These are phyloP conservation scores for Nicotiana otophora DNA, from an alignment of 257 asterid species.

Conservation along the genomic window DNA sequence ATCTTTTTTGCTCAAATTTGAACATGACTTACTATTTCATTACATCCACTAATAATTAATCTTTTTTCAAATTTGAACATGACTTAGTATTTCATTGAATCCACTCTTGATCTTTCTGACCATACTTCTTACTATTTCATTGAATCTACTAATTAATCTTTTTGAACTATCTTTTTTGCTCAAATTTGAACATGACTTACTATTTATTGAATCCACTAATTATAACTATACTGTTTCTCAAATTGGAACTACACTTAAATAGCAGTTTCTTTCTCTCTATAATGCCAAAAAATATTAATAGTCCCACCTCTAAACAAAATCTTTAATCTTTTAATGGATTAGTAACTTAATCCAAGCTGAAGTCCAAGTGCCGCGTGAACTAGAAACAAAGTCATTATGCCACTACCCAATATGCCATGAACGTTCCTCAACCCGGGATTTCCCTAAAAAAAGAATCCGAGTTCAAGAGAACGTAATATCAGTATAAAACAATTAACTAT, in stretches of 20 bases:
- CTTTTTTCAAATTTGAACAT: too few relatives aligned
- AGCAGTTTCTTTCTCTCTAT: neutral
- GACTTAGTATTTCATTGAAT: too few relatives aligned
- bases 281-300: neutral
- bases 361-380: slow-evolving; percentile 83
- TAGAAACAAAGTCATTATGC: slow-evolving; percentile 83
- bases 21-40: too few relatives aligned
- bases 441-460: slow-evolving; percentile 36
- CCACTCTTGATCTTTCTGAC: too few relatives aligned
- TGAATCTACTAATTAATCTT: too few relatives aligned
- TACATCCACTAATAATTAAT: too few relatives aligned
- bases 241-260: neutral
- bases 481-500: neutral
- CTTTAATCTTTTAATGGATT: neutral
- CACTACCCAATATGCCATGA: slow-evolving; percentile 88
- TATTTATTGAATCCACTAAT: too few relatives aligned
- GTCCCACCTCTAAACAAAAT: neutral
- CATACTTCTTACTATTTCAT: too few relatives aligned
- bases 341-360: slow-evolving; percentile 76
- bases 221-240: neutral
- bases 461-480: neutral
- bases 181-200: too few relatives aligned
- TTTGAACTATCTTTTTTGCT: too few relatives aligned
- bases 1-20: too few relatives aligned
- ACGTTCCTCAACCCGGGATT: slow-evolving; percentile 66